These are phyloP conservation scores for Bipolaris cookei DNA, from an alignment of 2,329 filamentous ascomycete species.

Conservation along the genomic window DNA sequence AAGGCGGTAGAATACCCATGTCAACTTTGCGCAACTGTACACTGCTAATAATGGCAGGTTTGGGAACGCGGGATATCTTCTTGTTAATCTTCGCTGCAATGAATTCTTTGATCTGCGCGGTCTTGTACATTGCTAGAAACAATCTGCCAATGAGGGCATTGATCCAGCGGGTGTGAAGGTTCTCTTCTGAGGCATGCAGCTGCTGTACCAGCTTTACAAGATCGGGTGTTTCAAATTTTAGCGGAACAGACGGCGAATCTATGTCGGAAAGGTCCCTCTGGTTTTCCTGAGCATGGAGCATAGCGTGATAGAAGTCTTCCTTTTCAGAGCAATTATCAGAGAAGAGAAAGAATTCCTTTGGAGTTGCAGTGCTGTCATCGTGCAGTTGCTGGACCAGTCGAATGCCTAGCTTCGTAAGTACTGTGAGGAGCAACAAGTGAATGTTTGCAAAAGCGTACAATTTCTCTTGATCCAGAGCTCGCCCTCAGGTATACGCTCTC, in stretches of 20 bases:
- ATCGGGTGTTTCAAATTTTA: conserved; percentile 81
- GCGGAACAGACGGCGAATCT: conserved; percentile 68
- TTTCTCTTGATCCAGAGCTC: conserved; percentile 97
- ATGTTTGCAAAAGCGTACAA: conserved; percentile 53
- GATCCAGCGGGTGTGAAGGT: conserved; percentile 88
- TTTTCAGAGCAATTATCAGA: conserved; percentile 95
- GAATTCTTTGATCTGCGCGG: conserved; percentile 77
- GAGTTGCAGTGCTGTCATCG: conserved; percentile 62
- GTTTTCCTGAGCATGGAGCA: conserved; percentile 83
- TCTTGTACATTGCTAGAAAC: conserved; percentile 88
- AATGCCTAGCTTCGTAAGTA: conserved; percentile 53
- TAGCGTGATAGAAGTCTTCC: conserved; percentile 96
- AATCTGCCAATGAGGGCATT: conserved; percentile 89
- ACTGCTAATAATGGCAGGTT: conserved; percentile 85
- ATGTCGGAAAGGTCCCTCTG: conserved; percentile 58
- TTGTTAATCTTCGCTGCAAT: conserved; percentile 88
- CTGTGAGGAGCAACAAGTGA: background rate
- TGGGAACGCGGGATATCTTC: conserved; percentile 93
- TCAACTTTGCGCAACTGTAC: conserved; percentile 84
- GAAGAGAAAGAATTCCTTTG: conserved; percentile 91
- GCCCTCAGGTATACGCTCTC: conserved; percentile 79
- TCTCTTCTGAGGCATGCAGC: conserved; percentile 89
- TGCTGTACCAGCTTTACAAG: conserved; percentile 89
- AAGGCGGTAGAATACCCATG: conserved; percentile 84
- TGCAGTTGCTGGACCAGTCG: conserved; percentile 72